Evolutionary conservation across 2,329 filamentous ascomycete genomes (phyloP).

Genomic region (Cladosporium austrohemisphaericum): DNA sequence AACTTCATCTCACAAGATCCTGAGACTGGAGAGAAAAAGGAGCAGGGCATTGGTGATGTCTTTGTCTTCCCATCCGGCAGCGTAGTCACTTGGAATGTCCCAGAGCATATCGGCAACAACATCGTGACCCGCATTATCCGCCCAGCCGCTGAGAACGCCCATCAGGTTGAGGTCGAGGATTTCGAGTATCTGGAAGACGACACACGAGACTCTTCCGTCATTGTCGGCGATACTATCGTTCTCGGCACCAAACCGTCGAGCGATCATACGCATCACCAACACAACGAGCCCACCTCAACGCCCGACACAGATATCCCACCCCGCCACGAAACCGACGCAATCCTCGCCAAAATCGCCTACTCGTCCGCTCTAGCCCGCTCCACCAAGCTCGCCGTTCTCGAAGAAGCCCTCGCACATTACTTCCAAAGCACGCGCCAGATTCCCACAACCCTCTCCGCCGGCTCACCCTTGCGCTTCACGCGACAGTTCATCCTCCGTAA

Average conservation of each 20-base stretch:
- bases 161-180: slow-evolving; percentile 80
- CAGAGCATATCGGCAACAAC: slow-evolving; percentile 66
- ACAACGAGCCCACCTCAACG: slow-evolving; percentile 20
- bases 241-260: slow-evolving; percentile 66
- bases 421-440: slow-evolving; percentile 83
- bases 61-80: slow-evolving; percentile 96
- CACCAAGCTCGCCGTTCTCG: slow-evolving; percentile 89
- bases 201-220: slow-evolving; percentile 66
- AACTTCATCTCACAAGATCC: slow-evolving; percentile 38
- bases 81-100: slow-evolving; percentile 85
- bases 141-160: slow-evolving; percentile 70
- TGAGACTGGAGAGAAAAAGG: slow-evolving; percentile 41
- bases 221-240: slow-evolving; percentile 84
- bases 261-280: slow-evolving; percentile 12
- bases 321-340: slow-evolving; percentile 48
- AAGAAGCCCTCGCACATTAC: slow-evolving; percentile 76
- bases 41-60: slow-evolving; percentile 62
- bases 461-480: slow-evolving; percentile 59
- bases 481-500: slow-evolving; percentile 83
- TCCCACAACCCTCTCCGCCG: slow-evolving; percentile 69
- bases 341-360: slow-evolving; percentile 92
- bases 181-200: slow-evolving; percentile 80
- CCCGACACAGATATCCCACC: slow-evolving; percentile 9
- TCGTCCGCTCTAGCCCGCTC: slow-evolving; percentile 88
- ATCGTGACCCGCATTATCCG: slow-evolving; percentile 70